Base-by-base conservation (phyloP, 108 stramenopile genomes). In the Pseudonitzschia multistriata region DNA sequence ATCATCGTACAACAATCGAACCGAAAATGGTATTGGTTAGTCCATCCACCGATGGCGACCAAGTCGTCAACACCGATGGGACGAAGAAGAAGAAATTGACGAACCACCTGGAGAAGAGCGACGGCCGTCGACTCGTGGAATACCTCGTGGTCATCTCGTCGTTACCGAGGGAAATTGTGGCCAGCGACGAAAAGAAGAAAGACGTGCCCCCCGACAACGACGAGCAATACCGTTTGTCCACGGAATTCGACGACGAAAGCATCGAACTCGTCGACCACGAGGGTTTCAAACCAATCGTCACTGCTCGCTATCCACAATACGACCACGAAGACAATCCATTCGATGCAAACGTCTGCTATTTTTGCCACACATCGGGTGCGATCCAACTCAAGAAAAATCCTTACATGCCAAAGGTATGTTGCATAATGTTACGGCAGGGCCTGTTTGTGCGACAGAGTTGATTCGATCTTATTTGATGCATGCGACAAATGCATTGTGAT, bases 111-210 rank as follows among this genome's bases (percentile, higher is more conserved):
- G 66, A 79, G 37, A 66, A 74, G 25, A 63, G 52, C 35, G 73
- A 68, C 30, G 83, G 81, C 30, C 79, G 85, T 22, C 79, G 92
- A 49, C 74, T 93, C 57, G 92, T 93, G 17, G 95, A 96, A 68
- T 96, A 95, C 62, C 88, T 95, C 67, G 88, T 92, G 14, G 86
- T 95, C 14, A 84, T 93, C 5, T 87, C 86, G 19, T 76, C 74
- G 19, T 61, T 80, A 11, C 61, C 62, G 5, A 66, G 72, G 8
- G 59, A 73, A 19, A 25, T 6, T 24, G 21, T 10, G 4, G 50
- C 24, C 50, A 29, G 31, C 14, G 66, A 55, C 0, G 70, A 59
- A 36, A 53, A 63, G 48, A 67, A 48, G 71, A 45, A 35, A 29
- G 52, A 53, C 21, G 21, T 19, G 25, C 15, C 28, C 28, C 28